These are phyloP conservation scores for Silene conica DNA, from an alignment of 148 eudicot genomes.

Conservation along the genomic window DNA sequence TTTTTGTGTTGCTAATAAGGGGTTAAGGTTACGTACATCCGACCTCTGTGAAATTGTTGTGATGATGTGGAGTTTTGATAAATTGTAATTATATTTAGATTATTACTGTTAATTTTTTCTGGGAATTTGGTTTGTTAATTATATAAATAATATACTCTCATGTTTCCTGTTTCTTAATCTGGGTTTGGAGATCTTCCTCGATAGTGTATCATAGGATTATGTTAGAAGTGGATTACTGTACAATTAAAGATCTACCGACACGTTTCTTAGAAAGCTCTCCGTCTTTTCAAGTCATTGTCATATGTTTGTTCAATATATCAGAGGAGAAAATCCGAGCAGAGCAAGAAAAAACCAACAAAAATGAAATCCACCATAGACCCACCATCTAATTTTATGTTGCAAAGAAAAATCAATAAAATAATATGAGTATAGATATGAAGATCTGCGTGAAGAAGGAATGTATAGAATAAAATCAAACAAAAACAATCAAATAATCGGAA, in stretches of 20 bases:
- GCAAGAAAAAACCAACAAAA: slow-evolving; percentile 32
- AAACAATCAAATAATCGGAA: too few species aligned
- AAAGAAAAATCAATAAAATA: too few species aligned
- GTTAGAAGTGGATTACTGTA: background rate
- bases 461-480: too few species aligned
- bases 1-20: too few species aligned
- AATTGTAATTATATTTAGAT: background rate
- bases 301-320: too few species aligned
- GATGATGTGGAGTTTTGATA: slow-evolving; percentile 10
- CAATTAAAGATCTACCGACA: background rate
- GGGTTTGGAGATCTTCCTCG: background rate
- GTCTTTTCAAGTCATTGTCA: too few species aligned
- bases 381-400: slow-evolving; percentile 37
- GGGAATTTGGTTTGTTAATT: too few species aligned
- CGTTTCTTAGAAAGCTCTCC: background rate
- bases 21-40: too few species aligned
- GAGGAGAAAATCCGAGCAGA: slow-evolving; percentile 15
- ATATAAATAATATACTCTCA: too few species aligned
- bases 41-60: background rate
- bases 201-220: background rate
- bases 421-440: background rate
- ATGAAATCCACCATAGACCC: slow-evolving; percentile 32
- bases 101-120: background rate
- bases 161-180: too few species aligned
- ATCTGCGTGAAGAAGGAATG: background rate